phyloP scores from a whole-genome alignment of 2,329 filamentous ascomycete genomes.

The Fonsecaea nubica region DNA sequence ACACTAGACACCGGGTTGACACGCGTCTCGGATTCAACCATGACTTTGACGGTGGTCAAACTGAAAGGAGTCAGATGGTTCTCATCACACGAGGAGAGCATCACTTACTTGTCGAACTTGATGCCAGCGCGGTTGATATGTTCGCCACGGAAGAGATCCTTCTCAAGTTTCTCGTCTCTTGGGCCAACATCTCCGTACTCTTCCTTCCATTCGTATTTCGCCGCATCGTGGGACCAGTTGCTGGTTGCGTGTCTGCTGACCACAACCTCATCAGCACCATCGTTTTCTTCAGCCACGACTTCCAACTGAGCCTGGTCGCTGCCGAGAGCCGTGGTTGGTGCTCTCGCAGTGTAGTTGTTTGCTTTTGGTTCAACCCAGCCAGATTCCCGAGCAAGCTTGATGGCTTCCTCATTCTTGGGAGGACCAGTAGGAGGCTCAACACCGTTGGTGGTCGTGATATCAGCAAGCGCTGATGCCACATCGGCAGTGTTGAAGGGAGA shows the following conservation, averaged over 20 bases:
- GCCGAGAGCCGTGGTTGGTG: constrained; percentile 13
- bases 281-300: constrained; percentile 12
- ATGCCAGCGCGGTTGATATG: constrained; percentile 62
- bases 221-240: constrained; percentile 63
- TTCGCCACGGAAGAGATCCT: constrained; percentile 71
- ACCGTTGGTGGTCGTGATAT: constrained; percentile 19
- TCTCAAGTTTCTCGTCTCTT: constrained; percentile 71
- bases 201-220: constrained; percentile 81
- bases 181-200: constrained; percentile 88
- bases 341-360: constrained; percentile 30
- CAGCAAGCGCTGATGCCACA: constrained; percentile 23
- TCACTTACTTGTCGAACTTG: constrained; percentile 67
- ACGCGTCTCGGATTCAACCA: constrained; percentile 56
- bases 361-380: constrained; percentile 34
- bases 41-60: constrained; percentile 58
- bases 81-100: background rate
- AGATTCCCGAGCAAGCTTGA: constrained; percentile 24
- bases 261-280: background rate
- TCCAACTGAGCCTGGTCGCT: constrained; percentile 10
- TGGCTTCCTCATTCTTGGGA: constrained; percentile 20
- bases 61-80: constrained; percentile 41
- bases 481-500: constrained; percentile 24
- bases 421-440: constrained; percentile 8
- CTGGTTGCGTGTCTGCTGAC: background rate
- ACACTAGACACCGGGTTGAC: constrained; percentile 59